These are phyloP conservation scores for Talaromyces sp. DNA, from an alignment of 2,329 filamentous ascomycete genomes.

Conservation along the genomic window DNA sequence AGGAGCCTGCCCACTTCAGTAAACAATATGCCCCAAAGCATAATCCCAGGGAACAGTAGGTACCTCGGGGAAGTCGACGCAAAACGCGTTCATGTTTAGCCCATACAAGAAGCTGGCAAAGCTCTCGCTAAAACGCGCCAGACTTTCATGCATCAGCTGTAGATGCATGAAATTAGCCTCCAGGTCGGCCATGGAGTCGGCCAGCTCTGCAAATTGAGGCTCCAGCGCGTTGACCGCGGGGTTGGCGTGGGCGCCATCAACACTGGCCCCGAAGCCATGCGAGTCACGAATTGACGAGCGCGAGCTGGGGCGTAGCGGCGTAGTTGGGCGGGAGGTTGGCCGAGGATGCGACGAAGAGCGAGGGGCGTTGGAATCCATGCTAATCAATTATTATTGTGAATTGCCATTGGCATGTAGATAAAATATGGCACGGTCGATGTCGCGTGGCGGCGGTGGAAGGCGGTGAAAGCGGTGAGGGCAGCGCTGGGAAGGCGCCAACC, in stretches of 20 bases:
- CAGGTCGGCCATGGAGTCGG: slow-evolving; percentile 88
- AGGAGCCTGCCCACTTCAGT: slow-evolving; percentile 56
- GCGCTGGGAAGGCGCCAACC: background rate
- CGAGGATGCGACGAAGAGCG: slow-evolving; percentile 58
- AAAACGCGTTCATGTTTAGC: slow-evolving; percentile 98
- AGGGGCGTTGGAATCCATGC: slow-evolving; percentile 25
- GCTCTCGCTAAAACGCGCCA: slow-evolving; percentile 89
- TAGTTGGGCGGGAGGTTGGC: slow-evolving; percentile 72
- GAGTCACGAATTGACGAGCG: slow-evolving; percentile 82
- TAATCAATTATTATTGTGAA: too few species aligned
- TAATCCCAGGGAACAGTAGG: background rate
- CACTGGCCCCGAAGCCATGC: slow-evolving; percentile 45
- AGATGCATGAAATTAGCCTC: slow-evolving; percentile 98
- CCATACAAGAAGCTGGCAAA: slow-evolving; percentile 95
- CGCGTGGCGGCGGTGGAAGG: background rate
- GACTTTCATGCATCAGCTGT: slow-evolving; percentile 91
- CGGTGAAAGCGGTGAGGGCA: background rate
- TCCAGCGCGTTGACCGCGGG: slow-evolving; percentile 74
- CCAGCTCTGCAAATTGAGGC: slow-evolving; percentile 85
- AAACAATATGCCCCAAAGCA: background rate
- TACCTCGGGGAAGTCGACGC: slow-evolving; percentile 94
- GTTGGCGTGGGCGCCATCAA: slow-evolving; percentile 37
- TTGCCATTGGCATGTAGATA: too few species aligned
- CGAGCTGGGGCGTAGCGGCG: slow-evolving; percentile 83
- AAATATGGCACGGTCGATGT: too few species aligned